Conservation (phyloP, 306 rosid genomes). For the Vicia villosa region DNA sequence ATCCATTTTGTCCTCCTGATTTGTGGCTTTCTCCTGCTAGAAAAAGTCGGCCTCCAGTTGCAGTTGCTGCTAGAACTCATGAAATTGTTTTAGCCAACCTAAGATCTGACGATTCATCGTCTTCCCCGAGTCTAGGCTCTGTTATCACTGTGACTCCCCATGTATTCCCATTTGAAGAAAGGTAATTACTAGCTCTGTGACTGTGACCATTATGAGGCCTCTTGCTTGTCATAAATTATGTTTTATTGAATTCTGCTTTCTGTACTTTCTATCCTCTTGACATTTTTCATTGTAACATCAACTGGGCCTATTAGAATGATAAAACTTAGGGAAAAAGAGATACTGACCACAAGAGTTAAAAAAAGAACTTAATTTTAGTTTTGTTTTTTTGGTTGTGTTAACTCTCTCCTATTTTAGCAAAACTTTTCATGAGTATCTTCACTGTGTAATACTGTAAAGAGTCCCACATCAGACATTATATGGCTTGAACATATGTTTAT, state of each 20-base stretch:
- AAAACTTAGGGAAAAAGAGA: conserved; percentile 14
- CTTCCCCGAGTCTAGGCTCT: conserved; percentile 57
- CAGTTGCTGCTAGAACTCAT: conserved; percentile 92
- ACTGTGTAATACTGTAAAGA: neutral
- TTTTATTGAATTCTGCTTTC: conserved; percentile 19
- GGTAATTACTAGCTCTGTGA: conserved; percentile 53
- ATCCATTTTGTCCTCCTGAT: conserved; percentile 81
- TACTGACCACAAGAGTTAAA: conserved; percentile 23
- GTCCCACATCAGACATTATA: too few relatives aligned
- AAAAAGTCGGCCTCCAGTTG: conserved; percentile 82
- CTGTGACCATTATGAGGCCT: conserved; percentile 30
- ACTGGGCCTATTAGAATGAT: conserved; percentile 18
- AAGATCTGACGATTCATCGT: conserved; percentile 61
- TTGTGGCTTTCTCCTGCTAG: conserved; percentile 96
- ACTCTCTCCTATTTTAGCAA: conserved; percentile 2
- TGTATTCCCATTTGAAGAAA: conserved; percentile 93
- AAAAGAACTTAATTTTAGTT: conserved; percentile 19
- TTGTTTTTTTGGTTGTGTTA: conserved; percentile 19
- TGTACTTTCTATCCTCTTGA: conserved; percentile 25
- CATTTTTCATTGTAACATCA: conserved; percentile 24
- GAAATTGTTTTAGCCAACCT: conserved; percentile 66
- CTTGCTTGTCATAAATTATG: conserved; percentile 28
- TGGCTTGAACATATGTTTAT: too few relatives aligned
- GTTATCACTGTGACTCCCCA: conserved; percentile 81
- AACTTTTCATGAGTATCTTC: conserved; percentile 1